Evolutionary conservation across 306 rosid genomes (phyloP).

Genomic region (Abrus pulchellus): DNA sequence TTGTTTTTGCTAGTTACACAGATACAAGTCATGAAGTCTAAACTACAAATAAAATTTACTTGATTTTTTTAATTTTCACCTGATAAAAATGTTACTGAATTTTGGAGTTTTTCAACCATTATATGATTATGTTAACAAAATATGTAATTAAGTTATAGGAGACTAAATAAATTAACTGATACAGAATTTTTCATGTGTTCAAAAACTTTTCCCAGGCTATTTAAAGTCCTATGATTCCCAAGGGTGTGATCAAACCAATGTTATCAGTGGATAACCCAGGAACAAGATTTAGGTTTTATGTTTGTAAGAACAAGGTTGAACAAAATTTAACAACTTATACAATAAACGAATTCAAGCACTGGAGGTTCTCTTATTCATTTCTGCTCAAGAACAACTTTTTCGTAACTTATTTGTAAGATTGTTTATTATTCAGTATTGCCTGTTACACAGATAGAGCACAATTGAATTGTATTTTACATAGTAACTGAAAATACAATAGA

Average conservation of each 20-base stretch:
- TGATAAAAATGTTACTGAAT: not conserved
- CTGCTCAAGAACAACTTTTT: conserved; percentile 15
- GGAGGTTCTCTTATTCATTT: not conserved
- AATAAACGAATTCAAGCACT: not conserved
- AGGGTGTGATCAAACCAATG: conserved; percentile 17
- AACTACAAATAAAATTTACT: not conserved
- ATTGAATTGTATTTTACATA: conserved; percentile 17
- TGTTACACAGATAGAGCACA: not conserved
- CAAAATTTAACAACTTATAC: conserved; percentile 17
- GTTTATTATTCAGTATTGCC: not conserved
- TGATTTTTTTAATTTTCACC: not conserved
- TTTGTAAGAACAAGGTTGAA: conserved; percentile 4
- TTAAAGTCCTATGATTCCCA: conserved; percentile 10
- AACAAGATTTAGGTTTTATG: conserved; percentile 7
- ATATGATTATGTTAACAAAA: conserved; percentile 24
- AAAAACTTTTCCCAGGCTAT: not conserved
- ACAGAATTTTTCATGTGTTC: not conserved
- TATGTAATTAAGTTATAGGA: not conserved
- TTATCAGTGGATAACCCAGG: not conserved
- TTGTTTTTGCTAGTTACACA: not conserved
- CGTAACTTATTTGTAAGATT: not conserved
- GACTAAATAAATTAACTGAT: not conserved
- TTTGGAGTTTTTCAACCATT: not conserved
- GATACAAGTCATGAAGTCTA: not conserved
- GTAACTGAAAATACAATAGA: conserved; percentile 8